phyloP scores from a whole-genome alignment of 2,329 filamentous ascomycete genomes.

The Hirsutella rhossiliensis region DNA sequence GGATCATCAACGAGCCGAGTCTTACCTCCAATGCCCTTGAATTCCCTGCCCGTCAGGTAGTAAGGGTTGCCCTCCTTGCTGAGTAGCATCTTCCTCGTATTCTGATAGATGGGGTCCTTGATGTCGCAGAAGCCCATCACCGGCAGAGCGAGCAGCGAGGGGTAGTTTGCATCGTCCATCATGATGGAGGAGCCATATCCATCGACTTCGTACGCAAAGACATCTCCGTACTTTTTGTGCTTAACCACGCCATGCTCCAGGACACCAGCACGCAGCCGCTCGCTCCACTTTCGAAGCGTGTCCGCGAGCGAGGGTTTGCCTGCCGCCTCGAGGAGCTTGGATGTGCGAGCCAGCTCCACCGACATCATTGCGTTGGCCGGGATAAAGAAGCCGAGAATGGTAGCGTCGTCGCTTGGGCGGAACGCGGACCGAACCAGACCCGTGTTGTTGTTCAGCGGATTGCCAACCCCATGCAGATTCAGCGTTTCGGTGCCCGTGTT shows the following conservation, averaged over 20 bases:
- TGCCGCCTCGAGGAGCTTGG: constrained; percentile 52
- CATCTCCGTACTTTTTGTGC: constrained; percentile 62
- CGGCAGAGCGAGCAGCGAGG: constrained; percentile 67
- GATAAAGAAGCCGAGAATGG: constrained; percentile 88
- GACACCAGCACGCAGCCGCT: constrained; percentile 61
- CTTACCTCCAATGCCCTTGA: constrained; percentile 79
- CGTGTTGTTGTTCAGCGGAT: constrained; percentile 75
- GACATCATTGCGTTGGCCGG: constrained; percentile 95
- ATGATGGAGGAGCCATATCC: constrained; percentile 72
- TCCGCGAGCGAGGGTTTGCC: constrained; percentile 42
- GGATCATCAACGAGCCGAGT: constrained; percentile 3
- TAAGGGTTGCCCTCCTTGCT: constrained; percentile 74
- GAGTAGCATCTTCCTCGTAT: constrained; percentile 71
- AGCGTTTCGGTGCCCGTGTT: constrained; percentile 83
- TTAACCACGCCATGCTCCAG: constrained; percentile 73
- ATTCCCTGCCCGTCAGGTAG: constrained; percentile 63
- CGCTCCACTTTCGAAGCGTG: constrained; percentile 44
- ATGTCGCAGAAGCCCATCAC: constrained; percentile 61
- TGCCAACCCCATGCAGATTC: constrained; percentile 71
- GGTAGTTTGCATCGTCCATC: constrained; percentile 86
- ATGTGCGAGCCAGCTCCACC: constrained; percentile 68
- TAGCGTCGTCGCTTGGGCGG: constrained; percentile 88
- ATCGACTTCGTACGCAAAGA: constrained; percentile 83
- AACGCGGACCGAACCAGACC: constrained; percentile 86
- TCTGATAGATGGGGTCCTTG: constrained; percentile 64